Base-by-base conservation (phyloP, 805 yeast species). In the Yarrowia hollandica region DNA sequence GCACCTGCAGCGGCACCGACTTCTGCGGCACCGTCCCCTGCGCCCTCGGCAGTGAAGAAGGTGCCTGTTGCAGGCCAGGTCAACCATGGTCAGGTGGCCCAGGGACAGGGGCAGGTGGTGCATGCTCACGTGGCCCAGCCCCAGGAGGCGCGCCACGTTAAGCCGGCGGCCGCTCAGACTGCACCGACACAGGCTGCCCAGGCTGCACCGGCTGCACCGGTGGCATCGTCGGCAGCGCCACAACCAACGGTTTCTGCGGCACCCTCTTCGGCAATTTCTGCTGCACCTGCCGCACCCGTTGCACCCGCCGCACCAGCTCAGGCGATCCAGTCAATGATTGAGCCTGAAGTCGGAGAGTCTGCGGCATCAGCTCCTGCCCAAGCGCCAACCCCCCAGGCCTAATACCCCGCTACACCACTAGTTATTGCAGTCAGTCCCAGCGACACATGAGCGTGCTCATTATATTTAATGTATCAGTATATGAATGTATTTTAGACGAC, bases 381-480 rank as follows among this genome's bases (percentile, higher is more conserved):
- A n/a, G n/a, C n/a, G n/a, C n/a, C n/a, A n/a, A n/a, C n/a, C n/a
- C n/a, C n/a, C n/a, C n/a, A n/a, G n/a, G n/a, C n/a, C n/a, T n/a
- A n/a, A n/a, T n/a, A n/a, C n/a, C 33, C 48, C 48, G 48, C 48
- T 41, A 41, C 48, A 25, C 26, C 48, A 11, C 22, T 41, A 41
- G 48, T 41, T 18, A 16, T 41, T 41, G 46, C 31, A 41, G 48
- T 26, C 48, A 1, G 12, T 23, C 12, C 25, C 33, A 25, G 26
- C 22, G 23, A 18, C n/a, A 22, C 18, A 23, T 11, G 52, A 19
- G 35, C 14, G 14, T 15, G 54, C 54, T 30, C 54, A 42, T 25
- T 19, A 33, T 48, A 48, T 48, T 48, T 48, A 48, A 48, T 48
- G 55, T 48, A 48, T 48, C 30, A 48, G 39, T 48, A 48, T 48